phyloP scores from a whole-genome alignment of 140 eudicot species.

The Flaveria floridana region DNA sequence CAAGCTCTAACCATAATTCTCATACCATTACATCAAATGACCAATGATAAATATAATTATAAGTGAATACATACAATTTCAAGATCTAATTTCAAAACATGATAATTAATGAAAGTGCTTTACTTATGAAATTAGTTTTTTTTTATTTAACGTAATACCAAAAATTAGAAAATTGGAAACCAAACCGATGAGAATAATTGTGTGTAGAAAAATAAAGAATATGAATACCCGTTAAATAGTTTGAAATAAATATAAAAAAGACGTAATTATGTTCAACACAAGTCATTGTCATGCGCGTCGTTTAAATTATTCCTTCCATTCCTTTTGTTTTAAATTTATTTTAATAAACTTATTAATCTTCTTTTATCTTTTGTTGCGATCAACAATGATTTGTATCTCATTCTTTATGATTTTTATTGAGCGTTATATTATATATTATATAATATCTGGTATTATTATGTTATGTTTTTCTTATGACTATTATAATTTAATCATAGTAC shows the following conservation, averaged over 20 bases:
- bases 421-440: neutral
- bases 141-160: neutral
- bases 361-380: neutral
- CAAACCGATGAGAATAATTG: neutral
- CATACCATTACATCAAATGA: no score
- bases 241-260: conserved; percentile 7
- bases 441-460: no score
- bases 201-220: conserved; percentile 6
- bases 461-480: no score
- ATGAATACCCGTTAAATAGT: conserved; percentile 25
- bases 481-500: no score
- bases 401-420: neutral
- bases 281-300: conserved; percentile 32
- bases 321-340: conserved; percentile 18
- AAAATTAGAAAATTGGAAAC: neutral
- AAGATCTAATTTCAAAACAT: neutral
- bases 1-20: no score
- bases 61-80: neutral
- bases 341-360: neutral
- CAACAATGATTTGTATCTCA: neutral
- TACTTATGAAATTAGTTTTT: neutral
- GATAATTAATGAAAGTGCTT: neutral
- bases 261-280: conserved; percentile 35
- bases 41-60: no score
- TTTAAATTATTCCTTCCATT: conserved; percentile 20